Base-by-base conservation (phyloP, 257 asterid species). In the Penstemon eatonii region DNA sequence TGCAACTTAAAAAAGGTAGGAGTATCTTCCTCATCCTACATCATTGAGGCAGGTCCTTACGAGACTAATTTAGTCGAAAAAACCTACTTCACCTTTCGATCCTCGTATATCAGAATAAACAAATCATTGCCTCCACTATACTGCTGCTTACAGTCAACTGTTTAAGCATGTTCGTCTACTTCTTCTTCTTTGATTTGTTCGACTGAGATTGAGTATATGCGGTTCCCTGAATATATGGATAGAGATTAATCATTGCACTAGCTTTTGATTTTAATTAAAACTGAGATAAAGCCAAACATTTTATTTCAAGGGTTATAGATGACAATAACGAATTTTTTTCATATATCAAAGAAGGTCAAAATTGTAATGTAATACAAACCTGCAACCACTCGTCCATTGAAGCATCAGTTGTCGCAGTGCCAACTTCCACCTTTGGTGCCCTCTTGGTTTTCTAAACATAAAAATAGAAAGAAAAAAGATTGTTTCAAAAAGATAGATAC, bases 401-500 rank as follows among this genome's bases (percentile, higher is more conserved):
- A 73, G 95, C 86, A 83, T 91, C 96, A 59, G 90, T 89, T 68
- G 96, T 87, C 54, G 84, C 86, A 42, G 97, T 94, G 77, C 99
- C 99, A 78, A 91, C 96, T 84, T 94, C 99, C 76, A 89, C 97
- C 88, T 94, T 94, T 50, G 97, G 83, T 9, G 95, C 84, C 81
- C 84, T 91, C 88, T 91, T 94, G 60, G 91, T 80, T 87, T 91
- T 94, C 99, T 94, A 73, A 66, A 61, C 43, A 72, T 60, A 42
- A 18, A 33, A 41, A 47, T 19, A 39, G 66, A 65, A 41, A 54
- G 65, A 38, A 8, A 25, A 25, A 25, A 25, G 33, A 25, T 25
- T 25, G 33, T 25, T 25, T 25, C 33, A 25, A 25, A 25, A 25
- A 1, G 33, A 25, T 25, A 25, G 33, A 25, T 25, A 25, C 33